Conservation (phyloP, 805 yeast species). For the Wickerhamiella cacticola region DNA sequence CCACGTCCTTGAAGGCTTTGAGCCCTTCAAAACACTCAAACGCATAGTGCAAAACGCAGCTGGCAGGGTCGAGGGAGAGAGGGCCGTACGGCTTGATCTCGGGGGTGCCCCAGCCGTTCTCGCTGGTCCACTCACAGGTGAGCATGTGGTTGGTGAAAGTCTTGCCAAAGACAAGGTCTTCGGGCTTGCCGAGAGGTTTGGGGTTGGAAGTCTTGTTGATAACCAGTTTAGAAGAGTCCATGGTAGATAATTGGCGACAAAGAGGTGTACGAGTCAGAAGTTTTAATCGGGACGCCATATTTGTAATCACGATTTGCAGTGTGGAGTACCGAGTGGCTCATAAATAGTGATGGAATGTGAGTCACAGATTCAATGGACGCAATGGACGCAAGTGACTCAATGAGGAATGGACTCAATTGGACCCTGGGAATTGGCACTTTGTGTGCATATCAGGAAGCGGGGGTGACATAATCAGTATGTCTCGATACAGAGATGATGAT, state of each 20-base stretch:
- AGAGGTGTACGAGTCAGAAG: slow-evolving; percentile 27
- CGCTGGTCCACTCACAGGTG: slow-evolving; percentile 67
- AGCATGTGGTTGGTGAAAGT: slow-evolving; percentile 82
- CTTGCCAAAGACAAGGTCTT: slow-evolving; percentile 56
- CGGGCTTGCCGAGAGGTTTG: slow-evolving; percentile 45
- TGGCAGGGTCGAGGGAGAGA: slow-evolving; percentile 68
- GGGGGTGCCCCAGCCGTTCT: slow-evolving; percentile 81
- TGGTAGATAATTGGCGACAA: slow-evolving; percentile 1
- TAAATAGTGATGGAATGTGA: neutral
- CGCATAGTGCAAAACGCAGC: slow-evolving; percentile 87
- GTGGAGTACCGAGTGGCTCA: neutral
- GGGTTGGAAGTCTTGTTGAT: slow-evolving; percentile 40
- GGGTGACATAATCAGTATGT: slow-evolving; percentile 8
- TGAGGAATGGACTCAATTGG: no score
- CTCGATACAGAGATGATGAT: slow-evolving; percentile 13
- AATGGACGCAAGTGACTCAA: no score
- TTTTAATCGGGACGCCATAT: neutral
- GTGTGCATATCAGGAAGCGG: no score
- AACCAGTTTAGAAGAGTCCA: slow-evolving; percentile 44
- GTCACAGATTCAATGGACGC: neutral
- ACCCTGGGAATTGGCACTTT: no score
- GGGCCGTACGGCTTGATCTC: slow-evolving; percentile 75
- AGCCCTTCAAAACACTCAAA: slow-evolving; percentile 93
- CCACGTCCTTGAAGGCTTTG: slow-evolving; percentile 64
- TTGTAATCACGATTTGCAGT: neutral